These are phyloP conservation scores for Fusarium palustre DNA, from an alignment of 2,329 filamentous ascomycete species.

Conservation along the genomic window DNA sequence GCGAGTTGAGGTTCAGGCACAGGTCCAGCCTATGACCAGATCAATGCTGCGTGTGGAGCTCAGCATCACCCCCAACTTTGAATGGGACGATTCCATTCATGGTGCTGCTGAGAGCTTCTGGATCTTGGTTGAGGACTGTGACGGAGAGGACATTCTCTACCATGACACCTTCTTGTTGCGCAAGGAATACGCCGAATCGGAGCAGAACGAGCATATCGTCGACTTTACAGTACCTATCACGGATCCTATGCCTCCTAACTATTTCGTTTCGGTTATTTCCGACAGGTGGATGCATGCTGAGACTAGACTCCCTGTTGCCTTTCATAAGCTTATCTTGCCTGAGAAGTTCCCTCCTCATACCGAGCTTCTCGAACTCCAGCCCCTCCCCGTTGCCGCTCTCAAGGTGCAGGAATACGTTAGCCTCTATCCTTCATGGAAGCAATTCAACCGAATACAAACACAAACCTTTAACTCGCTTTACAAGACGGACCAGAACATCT, in stretches of 20 bases:
- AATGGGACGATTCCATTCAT: slow-evolving; percentile 92
- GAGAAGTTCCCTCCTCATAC: slow-evolving; percentile 97
- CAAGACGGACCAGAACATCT: slow-evolving; percentile 91
- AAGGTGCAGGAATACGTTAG: slow-evolving; percentile 86
- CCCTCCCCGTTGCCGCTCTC: slow-evolving; percentile 86
- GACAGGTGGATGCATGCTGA: slow-evolving; percentile 99
- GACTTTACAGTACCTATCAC: slow-evolving; percentile 97
- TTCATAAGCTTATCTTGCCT: slow-evolving; percentile 92
- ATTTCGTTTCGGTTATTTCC: slow-evolving; percentile 94
- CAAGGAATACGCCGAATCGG: slow-evolving; percentile 85
- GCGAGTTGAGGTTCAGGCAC: slow-evolving; percentile 89
- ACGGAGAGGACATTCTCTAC: slow-evolving; percentile 95
- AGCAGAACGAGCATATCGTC: slow-evolving; percentile 92
- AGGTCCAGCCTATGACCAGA: slow-evolving; percentile 93
- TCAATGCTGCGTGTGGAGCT: slow-evolving; percentile 93
- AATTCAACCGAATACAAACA: slow-evolving; percentile 98
- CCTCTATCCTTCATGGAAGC: slow-evolving; percentile 84
- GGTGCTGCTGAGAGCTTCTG: slow-evolving; percentile 93
- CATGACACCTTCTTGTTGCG: slow-evolving; percentile 94
- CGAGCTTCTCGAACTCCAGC: slow-evolving; percentile 89
- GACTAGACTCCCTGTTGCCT: slow-evolving; percentile 91
- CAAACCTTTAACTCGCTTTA: slow-evolving; percentile 96
- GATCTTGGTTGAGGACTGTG: slow-evolving; percentile 97
- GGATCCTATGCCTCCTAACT: slow-evolving; percentile 98
- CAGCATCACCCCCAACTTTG: slow-evolving; percentile 92